Evolutionary conservation across 306 rosid genomes (phyloP).

Genomic region (Astragalus membranaceus): DNA sequence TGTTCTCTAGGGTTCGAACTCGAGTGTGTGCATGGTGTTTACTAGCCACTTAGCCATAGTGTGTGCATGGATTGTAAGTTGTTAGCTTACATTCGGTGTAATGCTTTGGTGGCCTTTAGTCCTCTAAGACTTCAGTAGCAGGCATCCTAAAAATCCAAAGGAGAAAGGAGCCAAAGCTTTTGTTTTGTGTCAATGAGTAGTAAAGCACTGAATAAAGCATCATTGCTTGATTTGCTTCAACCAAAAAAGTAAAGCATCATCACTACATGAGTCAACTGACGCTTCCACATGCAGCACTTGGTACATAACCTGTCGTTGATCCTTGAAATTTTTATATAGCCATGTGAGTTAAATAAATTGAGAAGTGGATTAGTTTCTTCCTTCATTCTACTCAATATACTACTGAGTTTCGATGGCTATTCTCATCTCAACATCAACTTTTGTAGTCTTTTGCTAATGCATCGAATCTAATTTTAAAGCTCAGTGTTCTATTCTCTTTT

Average conservation of each 20-base stretch:
- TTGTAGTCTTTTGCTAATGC: conserved; percentile 34
- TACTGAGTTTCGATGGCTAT: conserved; percentile 37
- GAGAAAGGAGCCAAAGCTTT: not conserved
- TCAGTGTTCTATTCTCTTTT: conserved; percentile 23
- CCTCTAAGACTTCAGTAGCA: too few species aligned
- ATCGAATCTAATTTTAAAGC: conserved; percentile 50
- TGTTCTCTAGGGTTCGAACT: too few species aligned
- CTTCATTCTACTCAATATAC: conserved; percentile 38
- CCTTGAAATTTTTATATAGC: conserved; percentile 17
- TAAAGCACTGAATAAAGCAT: not conserved
- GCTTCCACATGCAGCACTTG: not conserved
- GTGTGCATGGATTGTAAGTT: too few species aligned
- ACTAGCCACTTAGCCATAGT: too few species aligned
- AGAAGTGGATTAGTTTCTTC: conserved; percentile 27
- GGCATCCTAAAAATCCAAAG: too few species aligned
- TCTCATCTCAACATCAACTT: conserved; percentile 54
- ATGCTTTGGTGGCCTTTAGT: too few species aligned
- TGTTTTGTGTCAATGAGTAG: not conserved
- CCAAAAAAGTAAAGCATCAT: not conserved
- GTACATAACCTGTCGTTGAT: not conserved
- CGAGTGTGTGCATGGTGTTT: too few species aligned
- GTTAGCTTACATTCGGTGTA: too few species aligned
- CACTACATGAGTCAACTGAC: not conserved
- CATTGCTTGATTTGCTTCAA: too few species aligned
- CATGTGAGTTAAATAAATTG: conserved; percentile 31